These are phyloP conservation scores for Amanita phalloides DNA, from an alignment of 768 basidiomycete species.

Conservation along the genomic window DNA sequence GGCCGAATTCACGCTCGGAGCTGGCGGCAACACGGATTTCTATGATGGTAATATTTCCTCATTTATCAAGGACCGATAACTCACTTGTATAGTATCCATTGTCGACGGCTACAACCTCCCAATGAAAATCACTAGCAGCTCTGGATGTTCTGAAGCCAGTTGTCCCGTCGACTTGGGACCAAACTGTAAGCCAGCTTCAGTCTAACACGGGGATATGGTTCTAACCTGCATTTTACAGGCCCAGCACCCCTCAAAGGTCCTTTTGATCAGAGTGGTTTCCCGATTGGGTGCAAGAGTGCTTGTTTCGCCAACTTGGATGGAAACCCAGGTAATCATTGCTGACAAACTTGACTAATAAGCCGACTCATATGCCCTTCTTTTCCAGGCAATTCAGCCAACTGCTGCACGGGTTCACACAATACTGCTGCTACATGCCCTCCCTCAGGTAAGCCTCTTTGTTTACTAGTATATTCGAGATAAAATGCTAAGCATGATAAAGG, in stretches of 20 bases:
- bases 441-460: slow-evolving; percentile 19
- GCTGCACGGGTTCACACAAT: slow-evolving; percentile 47
- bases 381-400: slow-evolving; percentile 49
- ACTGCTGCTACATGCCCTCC: slow-evolving; percentile 46
- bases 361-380: not conserved
- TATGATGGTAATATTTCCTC: slow-evolving; percentile 40
- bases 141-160: slow-evolving; percentile 40
- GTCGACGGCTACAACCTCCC: slow-evolving; percentile 64
- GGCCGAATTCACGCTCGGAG: slow-evolving; percentile 57
- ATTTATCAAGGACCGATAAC: not conserved
- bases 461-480: not conserved
- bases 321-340: slow-evolving; percentile 20
- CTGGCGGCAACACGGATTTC: slow-evolving; percentile 32
- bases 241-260: slow-evolving; percentile 45
- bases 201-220: not conserved
- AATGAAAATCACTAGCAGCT: slow-evolving; percentile 22
- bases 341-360: not conserved
- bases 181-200: slow-evolving; percentile 28
- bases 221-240: slow-evolving; percentile 18
- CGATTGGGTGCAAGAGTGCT: slow-evolving; percentile 53
- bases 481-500: not conserved
- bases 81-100: slow-evolving; percentile 36
- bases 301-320: slow-evolving; percentile 35
- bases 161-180: slow-evolving; percentile 25
- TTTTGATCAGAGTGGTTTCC: slow-evolving; percentile 37